Conservation (phyloP, 2,329 filamentous ascomycete genomes). For the Neonectria faginata region DNA sequence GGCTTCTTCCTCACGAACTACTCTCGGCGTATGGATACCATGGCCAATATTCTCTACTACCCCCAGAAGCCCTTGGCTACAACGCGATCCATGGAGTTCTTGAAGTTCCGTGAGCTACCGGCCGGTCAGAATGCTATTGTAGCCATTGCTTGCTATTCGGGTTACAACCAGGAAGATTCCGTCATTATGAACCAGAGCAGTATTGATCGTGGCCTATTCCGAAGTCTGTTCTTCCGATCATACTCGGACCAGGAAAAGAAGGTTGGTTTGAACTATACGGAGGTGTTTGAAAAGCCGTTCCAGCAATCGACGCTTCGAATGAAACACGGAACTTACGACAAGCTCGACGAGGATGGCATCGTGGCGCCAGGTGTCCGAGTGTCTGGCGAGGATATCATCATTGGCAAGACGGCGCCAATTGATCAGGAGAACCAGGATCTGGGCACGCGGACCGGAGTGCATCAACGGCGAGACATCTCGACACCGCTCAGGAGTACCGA, state of each 20-base stretch:
- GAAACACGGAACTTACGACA: conserved; percentile 96
- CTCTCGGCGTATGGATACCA: conserved; percentile 96
- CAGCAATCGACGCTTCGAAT: conserved; percentile 88
- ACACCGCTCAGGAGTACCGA: conserved; percentile 95
- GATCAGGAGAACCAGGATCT: conserved; percentile 93
- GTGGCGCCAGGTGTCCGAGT: conserved; percentile 94
- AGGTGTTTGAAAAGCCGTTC: conserved; percentile 95
- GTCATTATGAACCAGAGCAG: conserved; percentile 99
- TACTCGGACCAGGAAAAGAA: conserved; percentile 98
- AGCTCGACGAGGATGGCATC: conserved; percentile 96
- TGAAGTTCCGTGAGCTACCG: conserved; percentile 97
- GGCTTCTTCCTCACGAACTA: conserved; percentile 99
- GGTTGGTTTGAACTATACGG: conserved; percentile 91
- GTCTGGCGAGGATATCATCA: conserved; percentile 98
- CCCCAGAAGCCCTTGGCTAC: conserved; percentile 97
- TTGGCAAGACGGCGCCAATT: conserved; percentile 97
- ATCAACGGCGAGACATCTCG: conserved; percentile 94
- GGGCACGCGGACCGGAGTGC: conserved; percentile 88
- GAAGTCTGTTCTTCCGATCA: conserved; percentile 96
- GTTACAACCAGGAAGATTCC: conserved; percentile 99
- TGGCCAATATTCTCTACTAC: conserved; percentile 99
- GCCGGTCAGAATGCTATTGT: conserved; percentile 99
- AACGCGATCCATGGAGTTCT: conserved; percentile 97
- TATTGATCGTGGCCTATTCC: conserved; percentile 96
- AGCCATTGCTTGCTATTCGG: conserved; percentile 95